Evolutionary conservation across 2,329 filamentous ascomycete genomes (phyloP).

Genomic region (Fusarium sp.): DNA sequence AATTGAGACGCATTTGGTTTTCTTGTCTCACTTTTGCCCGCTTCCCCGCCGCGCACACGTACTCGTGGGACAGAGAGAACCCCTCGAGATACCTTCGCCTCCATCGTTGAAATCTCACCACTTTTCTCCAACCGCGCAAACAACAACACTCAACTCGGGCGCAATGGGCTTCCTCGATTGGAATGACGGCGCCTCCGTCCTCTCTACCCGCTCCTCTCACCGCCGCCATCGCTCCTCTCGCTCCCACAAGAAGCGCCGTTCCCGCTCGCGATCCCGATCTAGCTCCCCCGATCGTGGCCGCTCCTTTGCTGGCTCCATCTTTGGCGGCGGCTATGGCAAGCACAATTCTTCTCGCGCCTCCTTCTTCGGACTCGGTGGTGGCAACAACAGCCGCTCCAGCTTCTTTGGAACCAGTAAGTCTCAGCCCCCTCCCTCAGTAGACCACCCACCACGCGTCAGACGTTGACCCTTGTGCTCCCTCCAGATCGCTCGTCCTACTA

Average conservation of each 20-base stretch:
- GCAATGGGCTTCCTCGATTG: conserved; percentile 49
- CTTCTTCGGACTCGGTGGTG: conserved; percentile 56
- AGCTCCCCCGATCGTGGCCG: conserved; percentile 46
- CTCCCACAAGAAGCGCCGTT: conserved; percentile 48
- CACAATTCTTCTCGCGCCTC: conserved; percentile 55
- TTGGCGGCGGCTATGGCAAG: conserved; percentile 48
- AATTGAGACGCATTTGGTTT: not conserved
- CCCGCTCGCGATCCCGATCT: conserved; percentile 51
- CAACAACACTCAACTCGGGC: not conserved
- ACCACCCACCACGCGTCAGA: not conserved
- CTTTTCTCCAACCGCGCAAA: not conserved
- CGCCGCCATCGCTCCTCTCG: conserved; percentile 44
- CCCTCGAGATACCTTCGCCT: not conserved
- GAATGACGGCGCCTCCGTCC: conserved; percentile 46
- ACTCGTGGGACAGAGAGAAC: not conserved
- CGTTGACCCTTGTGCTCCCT: conserved; percentile 3
- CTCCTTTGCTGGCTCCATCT: conserved; percentile 47
- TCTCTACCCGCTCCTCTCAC: conserved; percentile 43
- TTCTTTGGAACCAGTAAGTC: conserved; percentile 56
- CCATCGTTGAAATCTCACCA: not conserved
- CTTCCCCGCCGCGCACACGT: not conserved
- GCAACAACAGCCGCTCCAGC: conserved; percentile 54
- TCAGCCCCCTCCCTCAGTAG: not conserved
- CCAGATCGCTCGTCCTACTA: conserved; percentile 69
- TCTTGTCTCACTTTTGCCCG: not conserved